A percentile compares a stretch with the other conserved stretches of the same genome.
Evolutionary conservation across 306 rosid species (phyloP).

Genomic region (Oemleria cerasiformis): DNA sequence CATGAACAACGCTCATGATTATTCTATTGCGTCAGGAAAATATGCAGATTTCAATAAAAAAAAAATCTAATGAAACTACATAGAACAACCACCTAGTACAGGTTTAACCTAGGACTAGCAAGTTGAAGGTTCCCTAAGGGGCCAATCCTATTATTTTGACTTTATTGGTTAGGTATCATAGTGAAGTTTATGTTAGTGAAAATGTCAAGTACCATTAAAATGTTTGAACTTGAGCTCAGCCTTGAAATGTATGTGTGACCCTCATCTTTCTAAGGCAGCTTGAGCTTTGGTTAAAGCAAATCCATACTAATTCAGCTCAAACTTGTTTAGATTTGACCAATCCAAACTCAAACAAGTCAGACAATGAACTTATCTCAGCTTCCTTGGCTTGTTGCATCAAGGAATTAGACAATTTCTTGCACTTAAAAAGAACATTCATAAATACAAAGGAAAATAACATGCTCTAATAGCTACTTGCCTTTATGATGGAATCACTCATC

Average conservation of each 20-base stretch:
- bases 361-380: neutral
- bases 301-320: neutral
- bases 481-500: slow-evolving; percentile 90
- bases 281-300: neutral
- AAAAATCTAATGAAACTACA: neutral
- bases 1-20: neutral
- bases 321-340: neutral
- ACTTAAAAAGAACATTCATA: neutral
- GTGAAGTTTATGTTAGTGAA: neutral
- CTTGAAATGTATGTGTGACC: neutral
- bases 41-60: neutral
- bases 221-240: neutral
- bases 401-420: neutral
- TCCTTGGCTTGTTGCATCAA: slow-evolving; percentile 3
- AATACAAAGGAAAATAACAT: neutral
- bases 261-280: neutral
- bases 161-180: neutral
- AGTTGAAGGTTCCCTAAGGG: neutral
- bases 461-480: slow-evolving; percentile 39
- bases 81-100: neutral
- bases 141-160: neutral
- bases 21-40: neutral
- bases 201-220: neutral
- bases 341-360: neutral
- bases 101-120: too few relatives aligned